Evolutionary conservation across 345 rosid species (phyloP).

Genomic region (Ceriops decandra): DNA sequence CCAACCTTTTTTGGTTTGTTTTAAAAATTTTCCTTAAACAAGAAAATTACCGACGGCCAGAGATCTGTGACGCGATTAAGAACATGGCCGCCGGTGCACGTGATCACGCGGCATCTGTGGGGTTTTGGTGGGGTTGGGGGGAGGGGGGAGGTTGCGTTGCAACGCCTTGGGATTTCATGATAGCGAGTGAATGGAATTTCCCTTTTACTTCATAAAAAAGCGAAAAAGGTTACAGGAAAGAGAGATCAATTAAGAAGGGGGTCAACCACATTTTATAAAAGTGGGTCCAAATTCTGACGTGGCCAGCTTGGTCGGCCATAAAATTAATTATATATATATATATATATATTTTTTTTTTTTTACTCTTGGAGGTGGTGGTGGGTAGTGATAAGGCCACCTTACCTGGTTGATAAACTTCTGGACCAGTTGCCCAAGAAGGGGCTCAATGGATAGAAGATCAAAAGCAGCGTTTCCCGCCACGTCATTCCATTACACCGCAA

Average conservation of each 20-base stretch:
- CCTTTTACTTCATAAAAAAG: neutral
- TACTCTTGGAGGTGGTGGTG: neutral
- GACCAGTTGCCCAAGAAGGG: neutral
- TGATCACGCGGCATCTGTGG: constrained; percentile 1
- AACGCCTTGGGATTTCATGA: constrained; percentile 7
- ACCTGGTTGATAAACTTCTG: neutral
- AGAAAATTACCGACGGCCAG: constrained; percentile 34
- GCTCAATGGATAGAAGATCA: neutral
- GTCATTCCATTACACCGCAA: constrained; percentile 9
- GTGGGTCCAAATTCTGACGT: constrained; percentile 44
- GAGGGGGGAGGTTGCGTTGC: constrained; percentile 25
- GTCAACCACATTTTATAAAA: constrained; percentile 33
- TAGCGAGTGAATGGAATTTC: constrained; percentile 16
- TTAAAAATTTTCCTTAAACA: neutral
- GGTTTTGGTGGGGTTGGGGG: too few species aligned
- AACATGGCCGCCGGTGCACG: constrained; percentile 20
- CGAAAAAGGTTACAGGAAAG: constrained; percentile 22
- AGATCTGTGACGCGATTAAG: constrained; percentile 21
- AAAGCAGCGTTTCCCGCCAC: constrained; percentile 17
- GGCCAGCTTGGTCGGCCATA: constrained; percentile 36
- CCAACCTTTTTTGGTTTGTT: neutral
- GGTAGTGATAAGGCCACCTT: neutral
- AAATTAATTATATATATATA: neutral
- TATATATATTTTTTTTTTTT: neutral
- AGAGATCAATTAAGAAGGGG: constrained; percentile 29